Conservation (phyloP, 2,329 filamentous ascomycete genomes). For the Aspergillus unguis region DNA sequence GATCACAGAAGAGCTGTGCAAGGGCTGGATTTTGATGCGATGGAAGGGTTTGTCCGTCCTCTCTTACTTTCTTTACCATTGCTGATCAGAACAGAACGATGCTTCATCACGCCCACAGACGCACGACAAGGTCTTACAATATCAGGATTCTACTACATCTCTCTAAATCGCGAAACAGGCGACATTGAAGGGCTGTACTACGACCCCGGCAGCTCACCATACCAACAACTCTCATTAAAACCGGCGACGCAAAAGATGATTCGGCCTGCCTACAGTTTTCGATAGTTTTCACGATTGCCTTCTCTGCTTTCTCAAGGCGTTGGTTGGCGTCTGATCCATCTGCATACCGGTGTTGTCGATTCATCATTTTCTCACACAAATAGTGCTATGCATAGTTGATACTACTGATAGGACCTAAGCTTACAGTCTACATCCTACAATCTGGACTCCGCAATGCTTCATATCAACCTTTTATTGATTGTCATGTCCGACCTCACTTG, state of each 20-base stretch:
- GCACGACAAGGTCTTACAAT: slow-evolving; percentile 48
- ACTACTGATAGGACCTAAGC: too few species aligned
- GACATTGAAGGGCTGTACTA: slow-evolving; percentile 50
- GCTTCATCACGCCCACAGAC: slow-evolving; percentile 48
- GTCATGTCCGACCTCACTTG: background rate
- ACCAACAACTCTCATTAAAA: slow-evolving; percentile 46
- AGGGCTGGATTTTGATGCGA: slow-evolving; percentile 50
- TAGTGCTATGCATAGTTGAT: background rate
- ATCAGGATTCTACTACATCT: slow-evolving; percentile 51
- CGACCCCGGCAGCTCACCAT: slow-evolving; percentile 49
- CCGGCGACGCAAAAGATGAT: slow-evolving; percentile 41
- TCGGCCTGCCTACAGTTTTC: slow-evolving; percentile 43
- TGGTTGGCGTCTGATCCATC: slow-evolving; percentile 4
- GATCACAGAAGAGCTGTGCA: slow-evolving; percentile 40
- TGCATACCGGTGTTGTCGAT: slow-evolving; percentile 18
- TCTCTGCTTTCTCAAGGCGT: slow-evolving; percentile 1
- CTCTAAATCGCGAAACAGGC: slow-evolving; percentile 44
- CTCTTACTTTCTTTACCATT: background rate
- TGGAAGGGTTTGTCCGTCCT: slow-evolving; percentile 44
- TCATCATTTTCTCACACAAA: background rate
- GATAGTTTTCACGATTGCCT: slow-evolving; percentile 22
- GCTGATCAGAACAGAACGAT: slow-evolving; percentile 38
- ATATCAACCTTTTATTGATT: background rate
- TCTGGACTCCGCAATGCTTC: background rate
- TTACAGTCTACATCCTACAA: too few species aligned